A percentile compares a stretch with the other conserved stretches of the same genome.
These are phyloP conservation scores for Phalaenopsis equestris DNA, from an alignment of 106 monocot species.

Conservation along the genomic window DNA sequence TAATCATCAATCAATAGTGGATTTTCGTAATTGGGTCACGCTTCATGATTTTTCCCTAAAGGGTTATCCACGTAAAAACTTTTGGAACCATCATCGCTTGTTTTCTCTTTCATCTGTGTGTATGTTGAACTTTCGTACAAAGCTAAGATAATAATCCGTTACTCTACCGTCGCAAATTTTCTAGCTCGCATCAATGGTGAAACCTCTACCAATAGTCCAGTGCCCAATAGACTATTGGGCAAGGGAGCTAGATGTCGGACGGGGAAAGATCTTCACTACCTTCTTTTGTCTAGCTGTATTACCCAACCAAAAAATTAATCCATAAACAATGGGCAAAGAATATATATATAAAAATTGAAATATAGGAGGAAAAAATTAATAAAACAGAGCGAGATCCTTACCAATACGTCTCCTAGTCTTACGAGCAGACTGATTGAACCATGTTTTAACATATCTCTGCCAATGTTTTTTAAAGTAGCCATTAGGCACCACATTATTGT, in stretches of 20 bases:
- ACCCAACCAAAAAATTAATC: neutral
- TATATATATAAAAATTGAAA: no score
- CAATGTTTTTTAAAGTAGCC: constrained; percentile 67
- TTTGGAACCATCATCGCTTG: no score
- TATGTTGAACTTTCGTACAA: no score
- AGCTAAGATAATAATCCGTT: no score
- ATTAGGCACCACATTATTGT: constrained; percentile 54
- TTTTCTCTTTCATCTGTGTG: no score
- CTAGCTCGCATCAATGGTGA: neutral
- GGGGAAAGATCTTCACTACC: constrained; percentile 30
- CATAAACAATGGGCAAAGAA: neutral
- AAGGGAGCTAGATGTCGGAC: constrained; percentile 21
- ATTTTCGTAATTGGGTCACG: no score
- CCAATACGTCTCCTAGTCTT: constrained; percentile 45
- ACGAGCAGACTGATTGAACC: constrained; percentile 60
- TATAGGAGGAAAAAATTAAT: no score
- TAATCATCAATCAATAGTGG: no score
- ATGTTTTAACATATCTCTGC: constrained; percentile 62
- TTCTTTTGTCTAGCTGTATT: constrained; percentile 52
- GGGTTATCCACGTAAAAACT: no score
- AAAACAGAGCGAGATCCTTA: neutral
- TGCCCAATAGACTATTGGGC: constrained; percentile 46
- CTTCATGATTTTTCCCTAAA: no score
- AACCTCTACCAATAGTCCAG: constrained; percentile 49
- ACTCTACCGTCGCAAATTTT: no score